phyloP scores from a whole-genome alignment of 2,329 filamentous ascomycete species.

The Fusarium sororula region DNA sequence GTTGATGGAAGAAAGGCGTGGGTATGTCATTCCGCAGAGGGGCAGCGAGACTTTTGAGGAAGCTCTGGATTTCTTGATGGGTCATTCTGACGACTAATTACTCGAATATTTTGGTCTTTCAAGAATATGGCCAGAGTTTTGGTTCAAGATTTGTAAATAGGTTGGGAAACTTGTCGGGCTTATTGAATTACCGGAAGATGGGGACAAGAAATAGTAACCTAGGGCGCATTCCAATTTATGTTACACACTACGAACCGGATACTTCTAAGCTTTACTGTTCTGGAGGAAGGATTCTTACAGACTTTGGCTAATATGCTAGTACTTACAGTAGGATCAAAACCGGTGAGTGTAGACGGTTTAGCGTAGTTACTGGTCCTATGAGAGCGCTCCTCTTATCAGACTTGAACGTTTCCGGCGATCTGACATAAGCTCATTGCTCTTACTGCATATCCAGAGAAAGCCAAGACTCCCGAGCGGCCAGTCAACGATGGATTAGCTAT shows the following conservation, averaged over 20 bases:
- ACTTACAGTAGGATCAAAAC: not conserved
- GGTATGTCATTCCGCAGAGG: not conserved
- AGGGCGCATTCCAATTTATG: not conserved
- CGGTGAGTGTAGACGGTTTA: not conserved
- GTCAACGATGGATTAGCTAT: not conserved
- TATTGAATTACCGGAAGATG: not conserved
- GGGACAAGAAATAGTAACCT: not conserved
- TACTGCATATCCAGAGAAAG: not conserved
- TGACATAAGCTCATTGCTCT: not conserved
- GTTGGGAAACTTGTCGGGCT: not conserved
- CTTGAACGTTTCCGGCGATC: not conserved
- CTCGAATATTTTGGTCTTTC: accelerated
- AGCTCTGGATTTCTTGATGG: not conserved
- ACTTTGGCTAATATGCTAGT: not conserved
- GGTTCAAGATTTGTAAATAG: accelerated
- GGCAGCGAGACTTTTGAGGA: not conserved
- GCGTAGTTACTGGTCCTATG: not conserved
- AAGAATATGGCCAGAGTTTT: not conserved
- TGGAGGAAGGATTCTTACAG: not conserved
- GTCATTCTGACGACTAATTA: not conserved
- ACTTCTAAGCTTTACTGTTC: not conserved
- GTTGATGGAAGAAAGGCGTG: not conserved
- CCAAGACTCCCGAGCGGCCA: not conserved
- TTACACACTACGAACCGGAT: accelerated
- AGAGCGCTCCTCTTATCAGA: not conserved